Evolutionary conservation across 192 early-diverging fungal species (phyloP), one percentile per base, ranked within the genome.

Genomic region (Rhizophagus sp.): DNA sequence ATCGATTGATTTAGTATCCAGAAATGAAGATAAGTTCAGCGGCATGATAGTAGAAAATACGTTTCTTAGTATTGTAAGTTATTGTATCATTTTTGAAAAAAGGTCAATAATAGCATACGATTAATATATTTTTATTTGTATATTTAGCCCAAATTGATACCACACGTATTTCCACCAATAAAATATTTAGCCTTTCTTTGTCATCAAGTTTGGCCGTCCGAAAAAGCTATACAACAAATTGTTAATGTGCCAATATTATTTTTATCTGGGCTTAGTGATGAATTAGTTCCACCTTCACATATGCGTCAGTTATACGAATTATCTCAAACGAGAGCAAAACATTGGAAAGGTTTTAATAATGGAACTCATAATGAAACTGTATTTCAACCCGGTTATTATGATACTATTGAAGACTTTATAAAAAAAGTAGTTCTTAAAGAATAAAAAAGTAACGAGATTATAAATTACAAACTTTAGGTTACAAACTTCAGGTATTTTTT

Each of bases 1-100:
- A 25, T 95, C 96, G 11, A 94, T 97, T 75, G 88, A 97, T 80
- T 82, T 94, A 63, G 96, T 96, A 4, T 88, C 95, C 2, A 83
- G 90, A 68, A 92, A 97, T 80, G 89, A 95, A 80, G 88, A 91
- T 66, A 84, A 85, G 74, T 92, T 99, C 75, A 87, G 90, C 13
- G 97, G 92, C 33, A 76, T 98, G 13, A 92, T 99, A 61, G 82
- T 99, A 36, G 97, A 99, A 83, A 99, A 99, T 88, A 98, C 97
- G 0, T 99, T 99, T 84, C 79, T 95, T 68, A 95, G 91, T 30
- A 82, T 99, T 80, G 93, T 93, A 91, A 84, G 81, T 76, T 9
- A 19, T 30, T 33, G 6, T 25, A 24, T 30, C 25, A 57, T 66
- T 71, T n/a, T 19, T 75, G 39, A 19, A 3, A 47, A 9, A 30